Percentiles rank a stretch among this genome's conserved stretches.
These are phyloP conservation scores for Nevesoporus exiguus DNA, from an alignment of 768 basidiomycete species.

Conservation along the genomic window DNA sequence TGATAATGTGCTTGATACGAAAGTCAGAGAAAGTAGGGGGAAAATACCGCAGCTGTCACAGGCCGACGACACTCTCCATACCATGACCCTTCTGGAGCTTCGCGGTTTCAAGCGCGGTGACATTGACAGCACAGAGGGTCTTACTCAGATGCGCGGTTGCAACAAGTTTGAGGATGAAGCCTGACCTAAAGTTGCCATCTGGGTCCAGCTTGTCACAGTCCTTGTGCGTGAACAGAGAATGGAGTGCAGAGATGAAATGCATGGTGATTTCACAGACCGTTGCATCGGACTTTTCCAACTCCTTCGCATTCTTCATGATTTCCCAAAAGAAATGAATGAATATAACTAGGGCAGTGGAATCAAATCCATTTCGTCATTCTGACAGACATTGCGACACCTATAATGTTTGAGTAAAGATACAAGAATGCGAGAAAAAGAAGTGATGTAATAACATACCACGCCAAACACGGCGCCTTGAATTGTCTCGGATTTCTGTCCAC, in stretches of 20 bases:
- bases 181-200: background rate
- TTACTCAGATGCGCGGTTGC: background rate
- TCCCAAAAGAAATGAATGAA: slow-evolving; percentile 1
- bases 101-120: background rate
- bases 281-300: background rate
- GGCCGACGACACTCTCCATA: background rate
- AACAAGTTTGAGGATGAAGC: slow-evolving; percentile 1
- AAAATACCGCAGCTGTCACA: background rate
- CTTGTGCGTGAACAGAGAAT: background rate
- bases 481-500: slow-evolving; percentile 37
- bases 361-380: slow-evolving; percentile 3
- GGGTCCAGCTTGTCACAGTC: background rate
- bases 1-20: too few relatives aligned
- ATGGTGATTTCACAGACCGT: background rate
- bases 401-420: background rate
- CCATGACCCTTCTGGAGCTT: background rate
- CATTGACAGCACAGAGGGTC: background rate
- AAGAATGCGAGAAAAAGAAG: background rate
- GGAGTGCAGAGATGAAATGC: background rate
- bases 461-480: background rate
- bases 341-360: background rate
- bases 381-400: slow-evolving; percentile 2
- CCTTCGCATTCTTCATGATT: background rate
- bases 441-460: background rate
- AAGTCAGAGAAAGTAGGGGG: background rate